These are phyloP conservation scores for Solanum rostratum DNA, from an alignment of 257 asterid species.

Conservation along the genomic window DNA sequence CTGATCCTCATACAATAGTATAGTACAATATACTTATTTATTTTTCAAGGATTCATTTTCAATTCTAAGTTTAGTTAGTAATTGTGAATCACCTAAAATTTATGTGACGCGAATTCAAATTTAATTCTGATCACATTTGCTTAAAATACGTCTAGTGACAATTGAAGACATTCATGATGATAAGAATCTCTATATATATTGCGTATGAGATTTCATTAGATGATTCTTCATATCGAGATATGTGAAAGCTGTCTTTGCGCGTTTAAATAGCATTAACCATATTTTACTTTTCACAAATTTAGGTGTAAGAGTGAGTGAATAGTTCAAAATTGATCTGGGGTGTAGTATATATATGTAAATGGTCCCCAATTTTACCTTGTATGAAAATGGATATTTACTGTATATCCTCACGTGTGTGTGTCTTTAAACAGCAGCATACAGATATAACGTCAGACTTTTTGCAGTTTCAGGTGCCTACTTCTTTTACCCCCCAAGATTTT, in stretches of 20 bases:
- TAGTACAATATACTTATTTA: conserved; percentile 3
- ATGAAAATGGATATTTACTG: neutral
- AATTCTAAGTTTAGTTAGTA: neutral
- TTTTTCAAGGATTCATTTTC: neutral
- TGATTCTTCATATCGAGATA: too few species aligned
- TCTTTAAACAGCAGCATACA: neutral
- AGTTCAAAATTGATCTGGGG: neutral
- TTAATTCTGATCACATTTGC: neutral
- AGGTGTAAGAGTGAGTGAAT: neutral
- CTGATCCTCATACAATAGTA: conserved; percentile 13
- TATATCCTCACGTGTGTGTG: conserved; percentile 8
- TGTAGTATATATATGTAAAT: neutral
- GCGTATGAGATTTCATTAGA: neutral
- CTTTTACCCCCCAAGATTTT: neutral
- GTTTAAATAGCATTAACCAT: neutral
- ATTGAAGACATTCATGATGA: neutral
- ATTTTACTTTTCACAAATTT: neutral
- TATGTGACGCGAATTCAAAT: neutral
- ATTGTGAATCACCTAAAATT: neutral
- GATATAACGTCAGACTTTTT: neutral
- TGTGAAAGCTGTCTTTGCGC: neutral
- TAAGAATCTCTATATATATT: neutral
- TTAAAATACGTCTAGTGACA: neutral
- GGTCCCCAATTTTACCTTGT: neutral
- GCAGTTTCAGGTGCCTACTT: conserved; percentile 8